These are phyloP conservation scores for Daldinia sp. DNA, from an alignment of 2,329 filamentous ascomycete species.

Conservation along the genomic window DNA sequence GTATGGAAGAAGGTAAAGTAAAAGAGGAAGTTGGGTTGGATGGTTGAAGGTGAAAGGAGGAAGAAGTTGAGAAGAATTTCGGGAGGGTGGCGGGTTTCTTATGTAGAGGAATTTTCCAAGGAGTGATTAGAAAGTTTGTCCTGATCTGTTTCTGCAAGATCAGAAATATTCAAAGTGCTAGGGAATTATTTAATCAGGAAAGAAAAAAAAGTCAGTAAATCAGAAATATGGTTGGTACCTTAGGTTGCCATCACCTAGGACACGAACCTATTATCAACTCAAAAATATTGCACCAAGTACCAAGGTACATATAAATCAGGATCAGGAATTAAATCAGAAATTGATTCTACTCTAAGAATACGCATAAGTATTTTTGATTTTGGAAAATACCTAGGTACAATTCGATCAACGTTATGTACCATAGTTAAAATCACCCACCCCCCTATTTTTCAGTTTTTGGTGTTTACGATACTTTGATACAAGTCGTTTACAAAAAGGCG, in stretches of 20 bases:
- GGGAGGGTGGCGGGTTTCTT: background rate
- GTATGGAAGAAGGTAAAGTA: background rate
- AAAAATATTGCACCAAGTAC: background rate
- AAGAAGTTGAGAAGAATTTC: background rate
- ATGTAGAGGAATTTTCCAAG: background rate
- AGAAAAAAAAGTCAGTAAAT: background rate
- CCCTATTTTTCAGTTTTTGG: background rate
- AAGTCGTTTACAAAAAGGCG: too few relatives aligned
- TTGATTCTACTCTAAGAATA: background rate
- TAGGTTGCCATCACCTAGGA: background rate
- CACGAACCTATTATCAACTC: background rate
- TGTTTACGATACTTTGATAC: background rate
- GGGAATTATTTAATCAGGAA: conserved; percentile 1
- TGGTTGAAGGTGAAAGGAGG: background rate
- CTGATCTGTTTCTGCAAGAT: background rate
- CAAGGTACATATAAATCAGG: background rate
- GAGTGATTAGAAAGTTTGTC: background rate
- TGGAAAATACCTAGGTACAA: background rate
- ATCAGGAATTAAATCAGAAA: background rate
- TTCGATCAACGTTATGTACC: too few relatives aligned
- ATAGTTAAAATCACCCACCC: too few relatives aligned
- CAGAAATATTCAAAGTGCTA: background rate
- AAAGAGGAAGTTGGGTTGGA: background rate
- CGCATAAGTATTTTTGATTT: background rate
- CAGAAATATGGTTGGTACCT: background rate